Conservation (phyloP, 805 yeast species). For the Kodamaea nitidulidarum region DNA sequence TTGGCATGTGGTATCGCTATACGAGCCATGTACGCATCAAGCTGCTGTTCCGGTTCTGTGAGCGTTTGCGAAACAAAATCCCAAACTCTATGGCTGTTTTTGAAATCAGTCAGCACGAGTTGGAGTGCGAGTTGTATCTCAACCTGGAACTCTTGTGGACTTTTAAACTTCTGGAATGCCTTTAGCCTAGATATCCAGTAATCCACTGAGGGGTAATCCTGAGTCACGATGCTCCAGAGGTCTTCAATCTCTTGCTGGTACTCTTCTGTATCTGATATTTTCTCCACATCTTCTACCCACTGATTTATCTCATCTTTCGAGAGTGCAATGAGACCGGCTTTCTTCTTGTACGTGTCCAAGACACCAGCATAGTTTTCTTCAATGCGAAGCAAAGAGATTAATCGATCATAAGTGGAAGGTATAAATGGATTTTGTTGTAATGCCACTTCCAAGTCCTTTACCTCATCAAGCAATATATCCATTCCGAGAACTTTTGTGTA, state of each 20-base stretch:
- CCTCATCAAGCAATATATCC: slow-evolving; percentile 6
- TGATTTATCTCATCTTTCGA: not conserved
- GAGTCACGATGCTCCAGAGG: not conserved
- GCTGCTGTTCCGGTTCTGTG: not conserved
- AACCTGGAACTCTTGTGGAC: not conserved
- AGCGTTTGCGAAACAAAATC: slow-evolving; percentile 7
- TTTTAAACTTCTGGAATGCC: not conserved
- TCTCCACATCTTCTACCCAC: slow-evolving; percentile 1
- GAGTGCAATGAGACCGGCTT: not conserved
- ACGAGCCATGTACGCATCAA: slow-evolving; percentile 23
- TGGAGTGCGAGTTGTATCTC: slow-evolving; percentile 1
- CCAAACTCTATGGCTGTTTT: slow-evolving; percentile 20
- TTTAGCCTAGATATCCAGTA: slow-evolving; percentile 1
- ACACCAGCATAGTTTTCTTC: slow-evolving; percentile 5
- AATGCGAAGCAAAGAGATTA: slow-evolving; percentile 13
- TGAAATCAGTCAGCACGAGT: slow-evolving; percentile 20
- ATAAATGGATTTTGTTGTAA: slow-evolving; percentile 13
- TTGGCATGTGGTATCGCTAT: slow-evolving; percentile 38
- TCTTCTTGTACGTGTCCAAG: slow-evolving; percentile 2
- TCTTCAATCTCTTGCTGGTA: slow-evolving; percentile 1
- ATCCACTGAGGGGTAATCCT: slow-evolving; percentile 4
- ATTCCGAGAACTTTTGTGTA: too few species aligned
- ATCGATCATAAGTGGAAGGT: slow-evolving; percentile 14
- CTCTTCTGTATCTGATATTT: not conserved
- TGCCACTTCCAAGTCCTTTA: slow-evolving; percentile 8